Percentiles rank a stretch among this genome's conserved stretches.
phyloP scores from a whole-genome alignment of 228 moss, liverwort and hornwort species.

The Sphagnum magellanicum region DNA sequence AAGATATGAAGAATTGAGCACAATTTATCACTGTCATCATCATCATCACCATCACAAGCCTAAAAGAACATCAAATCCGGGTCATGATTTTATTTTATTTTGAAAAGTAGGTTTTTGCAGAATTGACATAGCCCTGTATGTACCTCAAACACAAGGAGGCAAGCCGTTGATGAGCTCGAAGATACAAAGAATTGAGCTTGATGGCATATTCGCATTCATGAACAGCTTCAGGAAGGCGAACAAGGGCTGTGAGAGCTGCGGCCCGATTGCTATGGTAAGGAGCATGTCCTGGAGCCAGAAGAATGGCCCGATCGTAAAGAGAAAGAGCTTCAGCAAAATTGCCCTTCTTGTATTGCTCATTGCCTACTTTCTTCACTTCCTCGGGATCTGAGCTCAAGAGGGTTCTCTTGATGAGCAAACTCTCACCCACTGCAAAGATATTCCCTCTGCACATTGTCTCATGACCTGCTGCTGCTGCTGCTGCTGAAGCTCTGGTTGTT shows the following conservation, averaged over 20 bases:
- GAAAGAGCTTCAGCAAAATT: slow-evolving; percentile 74
- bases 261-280: slow-evolving; percentile 74
- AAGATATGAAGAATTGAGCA: no score
- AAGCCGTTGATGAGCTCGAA: slow-evolving; percentile 73
- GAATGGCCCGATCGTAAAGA: slow-evolving; percentile 74
- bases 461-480: no score
- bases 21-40: no score
- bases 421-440: slow-evolving; percentile 41
- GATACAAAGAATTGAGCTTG: slow-evolving; percentile 50
- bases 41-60: no score
- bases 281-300: slow-evolving; percentile 63
- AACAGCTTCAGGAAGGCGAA: slow-evolving; percentile 59
- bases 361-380: slow-evolving; percentile 70
- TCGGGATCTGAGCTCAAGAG: slow-evolving; percentile 64
- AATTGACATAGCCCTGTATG: background rate
- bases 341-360: slow-evolving; percentile 84
- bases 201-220: slow-evolving; percentile 71
- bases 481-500: no score
- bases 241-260: slow-evolving; percentile 73
- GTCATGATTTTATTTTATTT: no score
- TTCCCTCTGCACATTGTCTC: slow-evolving; percentile 9
- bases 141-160: slow-evolving; percentile 78
- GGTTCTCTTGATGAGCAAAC: slow-evolving; percentile 43
- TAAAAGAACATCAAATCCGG: no score
- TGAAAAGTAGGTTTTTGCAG: no score